Conservation (phyloP, 2,329 filamentous ascomycete species). For the Ceratocystis papillata region DNA sequence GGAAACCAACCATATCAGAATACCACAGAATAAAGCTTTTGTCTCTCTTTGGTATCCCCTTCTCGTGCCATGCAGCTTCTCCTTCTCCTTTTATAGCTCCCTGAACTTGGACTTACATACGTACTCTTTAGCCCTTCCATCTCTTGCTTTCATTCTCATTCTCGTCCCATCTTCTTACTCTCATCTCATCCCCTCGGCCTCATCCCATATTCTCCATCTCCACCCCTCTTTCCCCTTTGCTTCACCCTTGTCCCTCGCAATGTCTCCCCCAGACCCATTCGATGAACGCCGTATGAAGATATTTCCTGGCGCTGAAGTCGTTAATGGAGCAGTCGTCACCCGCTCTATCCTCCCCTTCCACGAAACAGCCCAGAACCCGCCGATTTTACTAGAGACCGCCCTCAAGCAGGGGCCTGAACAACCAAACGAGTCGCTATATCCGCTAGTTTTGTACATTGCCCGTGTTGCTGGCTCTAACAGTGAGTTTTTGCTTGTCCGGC, state of each 20-base stretch:
- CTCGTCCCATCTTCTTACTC: neutral
- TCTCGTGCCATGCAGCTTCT: neutral
- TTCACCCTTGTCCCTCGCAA: neutral
- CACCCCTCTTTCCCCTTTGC: neutral
- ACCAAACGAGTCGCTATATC: slow-evolving; percentile 54
- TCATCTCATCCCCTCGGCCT: neutral
- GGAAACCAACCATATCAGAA: neutral
- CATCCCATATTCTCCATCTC: neutral
- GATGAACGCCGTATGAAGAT: slow-evolving; percentile 19
- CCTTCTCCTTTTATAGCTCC: neutral
- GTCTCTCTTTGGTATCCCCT: neutral
- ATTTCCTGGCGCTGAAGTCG: slow-evolving; percentile 12
- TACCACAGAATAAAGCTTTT: too few relatives aligned
- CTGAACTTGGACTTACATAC: neutral
- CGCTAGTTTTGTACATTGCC: slow-evolving; percentile 80
- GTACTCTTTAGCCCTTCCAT: neutral
- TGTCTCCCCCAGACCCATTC: neutral
- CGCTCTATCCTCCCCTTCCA: slow-evolving; percentile 21
- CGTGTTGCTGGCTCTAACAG: slow-evolving; percentile 84
- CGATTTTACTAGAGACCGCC: slow-evolving; percentile 67
- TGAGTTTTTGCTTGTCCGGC: slow-evolving; percentile 33
- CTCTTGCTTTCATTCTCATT: neutral
- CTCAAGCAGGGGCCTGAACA: slow-evolving; percentile 78
- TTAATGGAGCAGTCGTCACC: slow-evolving; percentile 18
- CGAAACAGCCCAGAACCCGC: slow-evolving; percentile 68